Conservation (phyloP, 139 green algal genomes). For the Tetradesmus obliquus region DNA sequence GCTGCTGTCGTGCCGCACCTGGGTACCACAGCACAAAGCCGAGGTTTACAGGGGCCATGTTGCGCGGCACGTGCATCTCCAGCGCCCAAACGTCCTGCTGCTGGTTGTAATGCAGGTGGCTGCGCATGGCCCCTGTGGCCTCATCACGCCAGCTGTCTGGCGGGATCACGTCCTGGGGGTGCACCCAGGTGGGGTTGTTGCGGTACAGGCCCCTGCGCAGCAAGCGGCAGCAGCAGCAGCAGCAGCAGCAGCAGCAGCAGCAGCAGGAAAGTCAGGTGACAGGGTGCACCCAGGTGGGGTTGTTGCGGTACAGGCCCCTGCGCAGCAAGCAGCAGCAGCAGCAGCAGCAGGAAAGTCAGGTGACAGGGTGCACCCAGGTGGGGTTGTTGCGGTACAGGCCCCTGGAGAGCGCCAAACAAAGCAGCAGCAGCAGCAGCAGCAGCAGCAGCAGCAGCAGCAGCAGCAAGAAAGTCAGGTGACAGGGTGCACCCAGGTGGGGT, state of each 20-base stretch:
- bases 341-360: background rate
- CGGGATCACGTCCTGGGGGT: slow-evolving; percentile 53
- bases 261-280: background rate
- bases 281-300: slow-evolving; percentile 56
- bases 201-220: slow-evolving; percentile 60
- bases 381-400: too few relatives aligned
- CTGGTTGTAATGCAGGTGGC: slow-evolving; percentile 35
- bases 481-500: too few relatives aligned
- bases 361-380: too few relatives aligned
- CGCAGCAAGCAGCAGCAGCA: background rate
- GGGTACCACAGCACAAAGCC: slow-evolving; percentile 57
- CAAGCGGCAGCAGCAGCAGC: background rate
- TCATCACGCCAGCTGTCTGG: slow-evolving; percentile 33
- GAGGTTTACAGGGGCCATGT: slow-evolving; percentile 56
- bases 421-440: too few relatives aligned
- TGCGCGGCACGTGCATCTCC: slow-evolving; percentile 44
- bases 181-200: slow-evolving; percentile 51
- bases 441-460: too few relatives aligned
- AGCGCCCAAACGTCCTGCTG: slow-evolving; percentile 23
- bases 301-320: slow-evolving; percentile 38
- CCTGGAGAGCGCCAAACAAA: too few relatives aligned
- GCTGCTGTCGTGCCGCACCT: too few relatives aligned
- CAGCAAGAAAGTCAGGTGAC: too few relatives aligned
- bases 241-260: background rate
- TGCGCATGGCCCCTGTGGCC: slow-evolving; percentile 51